These are phyloP conservation scores for Metschnikowia drakensbergensis DNA, from an alignment of 805 yeast species.

Conservation along the genomic window DNA sequence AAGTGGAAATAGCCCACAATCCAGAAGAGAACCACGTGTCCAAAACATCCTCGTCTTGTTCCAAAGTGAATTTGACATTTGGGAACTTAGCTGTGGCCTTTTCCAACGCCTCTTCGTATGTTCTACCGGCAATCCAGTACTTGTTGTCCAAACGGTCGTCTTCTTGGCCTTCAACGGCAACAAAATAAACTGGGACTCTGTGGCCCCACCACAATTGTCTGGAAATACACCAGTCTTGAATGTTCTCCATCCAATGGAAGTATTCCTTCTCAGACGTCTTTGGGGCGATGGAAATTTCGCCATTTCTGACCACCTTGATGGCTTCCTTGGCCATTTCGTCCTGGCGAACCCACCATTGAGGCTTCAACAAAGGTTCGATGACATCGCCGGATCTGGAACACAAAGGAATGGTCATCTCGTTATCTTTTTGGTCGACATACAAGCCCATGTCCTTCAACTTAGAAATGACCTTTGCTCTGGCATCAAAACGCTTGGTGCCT, in stretches of 20 bases:
- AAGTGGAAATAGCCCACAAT: constrained; percentile 93
- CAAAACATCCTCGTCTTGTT: constrained; percentile 96
- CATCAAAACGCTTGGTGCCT: constrained; percentile 92
- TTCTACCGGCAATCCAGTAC: constrained; percentile 91
- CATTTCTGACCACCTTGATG: constrained; percentile 76
- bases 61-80: constrained; percentile 62
- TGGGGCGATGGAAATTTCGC: constrained; percentile 79
- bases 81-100: constrained; percentile 79
- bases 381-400: constrained; percentile 97
- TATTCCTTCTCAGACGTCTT: constrained; percentile 89
- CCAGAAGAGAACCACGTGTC: constrained; percentile 99
- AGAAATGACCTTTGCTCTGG: constrained; percentile 80
- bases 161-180: constrained; percentile 71
- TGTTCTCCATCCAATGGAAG: constrained; percentile 91
- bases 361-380: constrained; percentile 94
- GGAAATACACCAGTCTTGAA: constrained; percentile 99
- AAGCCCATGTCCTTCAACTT: constrained; percentile 70
- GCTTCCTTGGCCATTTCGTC: constrained; percentile 85
- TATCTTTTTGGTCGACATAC: constrained; percentile 80
- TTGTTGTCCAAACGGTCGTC: constrained; percentile 59
- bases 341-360: constrained; percentile 99
- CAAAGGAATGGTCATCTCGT: constrained; percentile 91
- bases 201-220: constrained; percentile 95
- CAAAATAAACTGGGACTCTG: constrained; percentile 94
- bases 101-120: constrained; percentile 72